These are phyloP conservation scores for Nosema muscidifuracis DNA, from an alignment of 371 early-diverging fungal species.

Conservation along the genomic window DNA sequence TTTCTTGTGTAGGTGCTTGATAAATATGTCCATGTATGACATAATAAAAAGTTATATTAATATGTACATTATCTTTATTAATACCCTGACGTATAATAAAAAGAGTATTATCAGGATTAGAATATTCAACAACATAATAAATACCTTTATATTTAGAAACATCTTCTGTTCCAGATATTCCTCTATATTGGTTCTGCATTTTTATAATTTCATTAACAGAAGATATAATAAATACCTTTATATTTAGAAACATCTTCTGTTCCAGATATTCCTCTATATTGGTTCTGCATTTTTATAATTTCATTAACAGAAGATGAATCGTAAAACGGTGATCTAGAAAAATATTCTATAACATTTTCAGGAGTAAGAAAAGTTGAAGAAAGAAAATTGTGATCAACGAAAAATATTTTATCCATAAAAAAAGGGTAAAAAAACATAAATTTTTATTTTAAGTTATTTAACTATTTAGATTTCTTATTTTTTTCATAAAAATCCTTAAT, in stretches of 20 bases:
- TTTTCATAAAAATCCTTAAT: no score
- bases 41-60: slow-evolving; percentile 39
- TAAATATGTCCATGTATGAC: slow-evolving; percentile 52
- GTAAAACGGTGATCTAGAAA: slow-evolving; percentile 85
- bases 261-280: slow-evolving; percentile 71
- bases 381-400: slow-evolving; percentile 56
- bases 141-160: slow-evolving; percentile 38
- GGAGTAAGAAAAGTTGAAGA: slow-evolving; percentile 50
- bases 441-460: no score
- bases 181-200: slow-evolving; percentile 91
- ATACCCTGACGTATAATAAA: slow-evolving; percentile 42
- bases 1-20: slow-evolving; percentile 32
- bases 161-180: slow-evolving; percentile 66
- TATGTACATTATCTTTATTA: slow-evolving; percentile 2
- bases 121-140: slow-evolving; percentile 30
- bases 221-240: slow-evolving; percentile 63
- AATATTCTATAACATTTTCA: slow-evolving; percentile 82
- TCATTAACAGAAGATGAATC: slow-evolving; percentile 87
- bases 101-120: slow-evolving; percentile 15
- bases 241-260: slow-evolving; percentile 61
- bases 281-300: slow-evolving; percentile 85
- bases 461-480: no score
- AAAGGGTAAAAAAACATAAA: slow-evolving; percentile 34
- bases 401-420: slow-evolving; percentile 47
- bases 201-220: slow-evolving; percentile 83